phyloP scores from a whole-genome alignment of 768 basidiomycete species.

The Austroboletus festivus region DNA sequence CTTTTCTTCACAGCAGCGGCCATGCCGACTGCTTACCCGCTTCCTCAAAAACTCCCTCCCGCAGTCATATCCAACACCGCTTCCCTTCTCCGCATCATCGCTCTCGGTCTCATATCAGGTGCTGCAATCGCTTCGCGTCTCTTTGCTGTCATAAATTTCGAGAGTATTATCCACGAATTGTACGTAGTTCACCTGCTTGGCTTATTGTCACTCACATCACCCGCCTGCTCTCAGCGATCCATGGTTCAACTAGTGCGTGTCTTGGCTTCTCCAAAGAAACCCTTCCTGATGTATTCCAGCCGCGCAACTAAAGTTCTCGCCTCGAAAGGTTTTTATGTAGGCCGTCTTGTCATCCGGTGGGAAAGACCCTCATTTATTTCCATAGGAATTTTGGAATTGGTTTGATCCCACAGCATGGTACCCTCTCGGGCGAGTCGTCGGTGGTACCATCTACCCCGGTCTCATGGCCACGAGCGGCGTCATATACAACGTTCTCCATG shows the following conservation, averaged over 20 bases:
- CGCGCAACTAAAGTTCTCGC: constrained; percentile 92
- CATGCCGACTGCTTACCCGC: constrained; percentile 72
- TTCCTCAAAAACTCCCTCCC: constrained; percentile 68
- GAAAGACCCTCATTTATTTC: constrained; percentile 6
- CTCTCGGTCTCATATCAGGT: constrained; percentile 86
- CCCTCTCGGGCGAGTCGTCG: constrained; percentile 95
- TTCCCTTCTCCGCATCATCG: constrained; percentile 86
- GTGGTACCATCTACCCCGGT: constrained; percentile 97
- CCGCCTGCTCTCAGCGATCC: constrained; percentile 64
- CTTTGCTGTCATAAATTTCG: constrained; percentile 97
- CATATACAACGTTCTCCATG: constrained; percentile 89
- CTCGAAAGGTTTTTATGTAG: constrained; percentile 91
- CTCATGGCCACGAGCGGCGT: constrained; percentile 98
- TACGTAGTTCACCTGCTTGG: constrained; percentile 39
- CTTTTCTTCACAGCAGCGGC: constrained; percentile 35
- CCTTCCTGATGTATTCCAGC: constrained; percentile 39
- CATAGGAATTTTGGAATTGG: constrained; percentile 99
- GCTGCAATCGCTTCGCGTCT: constrained; percentile 94
- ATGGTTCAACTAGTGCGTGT: constrained; percentile 97
- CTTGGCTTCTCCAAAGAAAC: neutral
- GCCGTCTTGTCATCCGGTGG: constrained; percentile 26
- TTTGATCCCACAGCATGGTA: constrained; percentile 99
- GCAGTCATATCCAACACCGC: constrained; percentile 81
- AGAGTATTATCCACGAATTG: constrained; percentile 99
- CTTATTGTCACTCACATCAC: neutral